These are phyloP conservation scores for Gossypium bickii DNA, from an alignment of 345 rosid species.

Conservation along the genomic window DNA sequence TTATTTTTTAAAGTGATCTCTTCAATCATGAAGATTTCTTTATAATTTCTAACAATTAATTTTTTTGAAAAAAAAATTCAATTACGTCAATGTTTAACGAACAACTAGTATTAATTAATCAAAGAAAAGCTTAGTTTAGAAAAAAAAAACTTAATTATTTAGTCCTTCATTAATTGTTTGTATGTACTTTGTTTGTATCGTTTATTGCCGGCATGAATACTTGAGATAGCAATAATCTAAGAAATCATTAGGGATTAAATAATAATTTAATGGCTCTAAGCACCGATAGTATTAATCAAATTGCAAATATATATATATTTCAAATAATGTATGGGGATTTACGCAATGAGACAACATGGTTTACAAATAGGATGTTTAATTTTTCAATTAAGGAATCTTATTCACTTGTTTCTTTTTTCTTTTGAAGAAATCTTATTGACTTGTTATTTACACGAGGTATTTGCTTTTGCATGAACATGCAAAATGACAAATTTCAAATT, in stretches of 20 bases:
- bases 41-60: neutral
- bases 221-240: constrained; percentile 23
- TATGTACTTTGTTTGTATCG: constrained; percentile 24
- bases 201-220: constrained; percentile 31
- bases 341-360: constrained; percentile 29
- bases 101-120: constrained; percentile 19
- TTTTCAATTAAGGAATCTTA: constrained; percentile 36
- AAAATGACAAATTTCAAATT: constrained; percentile 12
- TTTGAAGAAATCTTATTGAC: constrained; percentile 41
- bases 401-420: too few species aligned
- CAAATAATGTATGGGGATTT: constrained; percentile 18
- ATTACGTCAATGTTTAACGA: neutral
- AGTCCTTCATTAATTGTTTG: constrained; percentile 3
- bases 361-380: constrained; percentile 21
- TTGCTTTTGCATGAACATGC: constrained; percentile 6
- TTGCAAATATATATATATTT: neutral
- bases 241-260: neutral
- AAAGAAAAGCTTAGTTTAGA: neutral
- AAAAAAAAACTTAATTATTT: neutral
- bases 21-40: constrained; percentile 11
- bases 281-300: constrained; percentile 13
- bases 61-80: neutral
- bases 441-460: constrained; percentile 27
- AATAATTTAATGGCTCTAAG: neutral
- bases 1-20: constrained; percentile 26